Conservation (phyloP, 768 basidiomycete species). For the Mycena capillaripes region DNA sequence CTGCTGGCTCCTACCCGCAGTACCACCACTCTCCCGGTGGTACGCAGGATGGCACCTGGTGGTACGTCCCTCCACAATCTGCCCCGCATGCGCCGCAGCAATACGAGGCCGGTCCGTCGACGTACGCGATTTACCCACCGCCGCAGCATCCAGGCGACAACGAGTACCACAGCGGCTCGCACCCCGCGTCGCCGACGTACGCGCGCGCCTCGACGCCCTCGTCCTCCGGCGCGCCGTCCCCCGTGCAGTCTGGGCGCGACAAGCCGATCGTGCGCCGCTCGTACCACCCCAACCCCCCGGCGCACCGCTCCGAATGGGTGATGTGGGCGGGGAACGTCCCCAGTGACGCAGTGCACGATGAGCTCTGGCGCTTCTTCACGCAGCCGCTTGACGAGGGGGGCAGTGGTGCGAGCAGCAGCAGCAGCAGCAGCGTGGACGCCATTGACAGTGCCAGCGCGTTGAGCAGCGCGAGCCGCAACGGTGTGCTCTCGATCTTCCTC, state of each 20-base stretch:
- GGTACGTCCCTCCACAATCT: constrained; percentile 56
- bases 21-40: constrained; percentile 45
- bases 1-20: constrained; percentile 37
- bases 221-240: constrained; percentile 15
- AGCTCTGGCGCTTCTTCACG: constrained; percentile 89
- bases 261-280: constrained; percentile 60
- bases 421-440: background rate
- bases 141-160: background rate
- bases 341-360: constrained; percentile 84
- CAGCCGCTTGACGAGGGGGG: constrained; percentile 34
- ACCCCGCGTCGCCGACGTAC: constrained; percentile 13
- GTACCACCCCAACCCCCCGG: constrained; percentile 80
- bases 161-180: background rate
- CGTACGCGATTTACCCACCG: constrained; percentile 41
- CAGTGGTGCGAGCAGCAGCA: background rate
- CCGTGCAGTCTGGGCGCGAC: constrained; percentile 18
- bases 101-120: constrained; percentile 43
- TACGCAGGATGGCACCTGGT: constrained; percentile 62
- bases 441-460: too few species aligned
- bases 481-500: constrained; percentile 89
- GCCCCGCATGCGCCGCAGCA: constrained; percentile 35
- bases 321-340: constrained; percentile 98
- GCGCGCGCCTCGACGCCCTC: constrained; percentile 11
- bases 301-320: constrained; percentile 90
- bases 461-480: background rate